Base-by-base conservation (phyloP, 306 rosid species). In the Trichosanthes cucumerina region DNA sequence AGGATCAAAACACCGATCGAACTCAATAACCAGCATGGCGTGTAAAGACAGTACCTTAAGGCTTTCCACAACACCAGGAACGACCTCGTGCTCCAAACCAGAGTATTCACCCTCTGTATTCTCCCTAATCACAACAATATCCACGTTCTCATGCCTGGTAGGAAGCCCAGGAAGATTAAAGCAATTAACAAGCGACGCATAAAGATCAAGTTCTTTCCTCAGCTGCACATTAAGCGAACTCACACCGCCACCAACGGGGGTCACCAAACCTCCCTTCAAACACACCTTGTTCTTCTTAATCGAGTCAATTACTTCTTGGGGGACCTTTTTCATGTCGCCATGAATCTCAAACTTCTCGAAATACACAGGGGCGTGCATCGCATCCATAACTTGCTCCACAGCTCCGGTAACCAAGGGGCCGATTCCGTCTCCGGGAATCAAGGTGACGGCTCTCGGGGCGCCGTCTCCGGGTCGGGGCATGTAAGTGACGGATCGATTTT, bases 21-120 rank as follows among this genome's bases (percentile, higher is more conserved):
- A 41, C 0, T 38, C 4, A 57, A 76, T 3, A 76, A 24, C 16
- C 2, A 54, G 52, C 50, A 46, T 1, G 31, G 16, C n/a, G 49
- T 15, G 52, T 44, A 60, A 24, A 26, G 36, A 28, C 4, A 79
- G 23, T 52, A 89, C 98, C 98, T 93, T 91, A 52, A 93, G 98
- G 81, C 98, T 93, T 80, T 93, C 97, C 1, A 93, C 97, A 14
- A 93, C 97, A 34, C 97, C 97, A 3, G 97, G 97, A 85, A 93
- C 91, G 44, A 93, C 96, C 88, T 93, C 96, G 47, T 93, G 97
- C 70, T 93, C 98, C 60, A 91, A 88, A 13, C 98, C 98, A 1
- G 98, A 47, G 80, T 93, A 93, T 83, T 93, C 98, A 0, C 98
- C 98, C 84, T 93, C 98, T 0, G 96, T 93, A 63, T 93, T 93